Evolutionary conservation across 208 protist genomes (phyloP).

Genomic region (Wallacemonas collosoma): DNA sequence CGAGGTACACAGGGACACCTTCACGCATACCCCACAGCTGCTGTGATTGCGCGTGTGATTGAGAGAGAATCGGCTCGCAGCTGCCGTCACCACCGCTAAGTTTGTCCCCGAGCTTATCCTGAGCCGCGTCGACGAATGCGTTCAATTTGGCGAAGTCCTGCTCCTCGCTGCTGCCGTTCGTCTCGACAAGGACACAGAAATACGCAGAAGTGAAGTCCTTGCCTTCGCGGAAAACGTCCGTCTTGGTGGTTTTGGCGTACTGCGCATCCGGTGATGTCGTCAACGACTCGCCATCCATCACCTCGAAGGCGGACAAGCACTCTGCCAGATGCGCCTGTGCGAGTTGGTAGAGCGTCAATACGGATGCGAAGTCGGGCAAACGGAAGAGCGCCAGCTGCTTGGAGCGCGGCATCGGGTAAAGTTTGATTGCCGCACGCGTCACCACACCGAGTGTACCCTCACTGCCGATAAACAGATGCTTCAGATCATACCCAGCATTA

Average conservation of each 20-base stretch:
- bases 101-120: constrained; percentile 41
- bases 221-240: constrained; percentile 39
- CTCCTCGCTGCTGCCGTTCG: constrained; percentile 85
- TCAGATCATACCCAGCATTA: constrained; percentile 97
- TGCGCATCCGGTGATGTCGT: constrained; percentile 44
- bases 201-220: constrained; percentile 52
- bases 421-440: constrained; percentile 72
- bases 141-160: constrained; percentile 90
- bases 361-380: constrained; percentile 62
- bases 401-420: constrained; percentile 58
- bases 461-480: constrained; percentile 97
- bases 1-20: constrained; percentile 61
- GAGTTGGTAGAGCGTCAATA: constrained; percentile 69
- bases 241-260: constrained; percentile 53
- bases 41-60: constrained; percentile 51
- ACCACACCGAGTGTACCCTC: constrained; percentile 97
- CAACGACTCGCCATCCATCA: constrained; percentile 90
- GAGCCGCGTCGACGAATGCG: constrained; percentile 50
- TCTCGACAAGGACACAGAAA: constrained; percentile 95
- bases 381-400: constrained; percentile 89
- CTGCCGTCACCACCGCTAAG: constrained; percentile 29
- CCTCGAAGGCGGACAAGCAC: constrained; percentile 94
- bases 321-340: constrained; percentile 89
- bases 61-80: constrained; percentile 65
- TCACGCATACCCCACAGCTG: constrained; percentile 77